phyloP scores from a whole-genome alignment of 2,329 filamentous ascomycete genomes.

The Fusarium sp. region DNA sequence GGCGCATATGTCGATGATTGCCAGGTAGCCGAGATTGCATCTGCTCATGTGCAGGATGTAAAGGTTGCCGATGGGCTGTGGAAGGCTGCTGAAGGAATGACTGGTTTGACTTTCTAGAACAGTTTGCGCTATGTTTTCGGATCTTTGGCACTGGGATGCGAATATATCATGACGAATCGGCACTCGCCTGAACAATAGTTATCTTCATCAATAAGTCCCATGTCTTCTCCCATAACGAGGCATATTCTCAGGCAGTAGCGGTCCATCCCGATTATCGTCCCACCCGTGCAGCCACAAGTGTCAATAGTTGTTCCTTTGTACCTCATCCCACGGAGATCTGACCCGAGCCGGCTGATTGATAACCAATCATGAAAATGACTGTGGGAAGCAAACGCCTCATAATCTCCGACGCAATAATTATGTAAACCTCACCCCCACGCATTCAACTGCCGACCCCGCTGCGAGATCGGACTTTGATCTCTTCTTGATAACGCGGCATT shows the following conservation, averaged over 20 bases:
- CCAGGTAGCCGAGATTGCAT: not conserved
- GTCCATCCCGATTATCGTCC: not conserved
- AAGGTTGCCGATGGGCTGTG: not conserved
- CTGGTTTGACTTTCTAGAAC: not conserved
- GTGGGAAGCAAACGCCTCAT: not conserved
- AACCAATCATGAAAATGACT: not conserved
- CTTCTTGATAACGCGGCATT: not conserved
- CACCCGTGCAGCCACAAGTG: not conserved
- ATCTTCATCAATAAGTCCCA: not conserved
- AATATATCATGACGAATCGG: not conserved
- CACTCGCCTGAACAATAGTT: not conserved
- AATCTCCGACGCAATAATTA: slow-evolving; percentile 3
- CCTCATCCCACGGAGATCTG: not conserved
- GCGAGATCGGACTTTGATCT: not conserved
- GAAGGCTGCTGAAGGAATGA: not conserved
- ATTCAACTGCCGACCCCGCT: not conserved
- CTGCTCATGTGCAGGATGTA: not conserved
- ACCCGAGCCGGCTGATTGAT: not conserved
- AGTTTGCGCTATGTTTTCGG: not conserved
- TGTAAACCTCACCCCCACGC: not conserved
- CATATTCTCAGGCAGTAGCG: not conserved
- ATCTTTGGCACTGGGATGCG: too few relatives aligned
- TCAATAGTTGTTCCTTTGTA: not conserved
- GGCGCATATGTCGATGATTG: not conserved
- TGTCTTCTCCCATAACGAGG: not conserved